Percentiles rank a stretch among this genome's conserved stretches.
phyloP scores from a whole-genome alignment of 73 alveolate genomes.

The Tetrahymena elliotti region DNA sequence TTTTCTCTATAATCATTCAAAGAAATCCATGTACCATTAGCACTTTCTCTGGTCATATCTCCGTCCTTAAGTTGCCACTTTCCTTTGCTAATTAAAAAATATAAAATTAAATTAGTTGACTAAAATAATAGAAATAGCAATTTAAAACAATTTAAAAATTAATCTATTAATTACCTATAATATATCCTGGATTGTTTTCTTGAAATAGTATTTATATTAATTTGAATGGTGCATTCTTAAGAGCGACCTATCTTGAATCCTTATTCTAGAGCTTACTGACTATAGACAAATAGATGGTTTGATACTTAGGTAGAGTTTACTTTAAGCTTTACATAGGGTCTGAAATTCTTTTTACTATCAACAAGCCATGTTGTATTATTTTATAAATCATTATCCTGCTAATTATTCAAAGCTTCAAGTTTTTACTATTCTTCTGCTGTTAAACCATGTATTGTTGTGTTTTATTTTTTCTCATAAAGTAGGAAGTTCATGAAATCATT shows the following conservation, averaged over 20 bases:
- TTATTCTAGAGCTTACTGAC: neutral
- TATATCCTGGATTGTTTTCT: slow-evolving; percentile 18
- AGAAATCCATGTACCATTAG: slow-evolving; percentile 39
- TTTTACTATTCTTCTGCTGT: neutral
- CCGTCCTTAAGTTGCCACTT: slow-evolving; percentile 28
- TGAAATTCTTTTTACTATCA: neutral
- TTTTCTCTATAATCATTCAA: neutral
- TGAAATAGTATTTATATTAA: slow-evolving; percentile 10
- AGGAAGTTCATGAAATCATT: neutral
- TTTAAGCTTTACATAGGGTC: neutral
- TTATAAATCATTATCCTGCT: neutral
- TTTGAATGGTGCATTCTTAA: neutral
- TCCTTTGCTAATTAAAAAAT: neutral
- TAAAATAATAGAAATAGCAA: neutral
- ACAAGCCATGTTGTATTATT: neutral
- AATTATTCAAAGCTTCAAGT: neutral
- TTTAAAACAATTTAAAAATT: neutral
- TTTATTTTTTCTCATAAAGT: neutral
- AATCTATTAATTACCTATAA: neutral
- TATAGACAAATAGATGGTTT: neutral
- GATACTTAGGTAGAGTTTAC: neutral
- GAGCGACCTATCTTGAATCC: neutral
- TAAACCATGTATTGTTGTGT: neutral
- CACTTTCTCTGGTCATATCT: slow-evolving; percentile 5
- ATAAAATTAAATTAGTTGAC: neutral